These are phyloP conservation scores for Saitozyma sp. DNA, from an alignment of 768 basidiomycete species.

Conservation along the genomic window DNA sequence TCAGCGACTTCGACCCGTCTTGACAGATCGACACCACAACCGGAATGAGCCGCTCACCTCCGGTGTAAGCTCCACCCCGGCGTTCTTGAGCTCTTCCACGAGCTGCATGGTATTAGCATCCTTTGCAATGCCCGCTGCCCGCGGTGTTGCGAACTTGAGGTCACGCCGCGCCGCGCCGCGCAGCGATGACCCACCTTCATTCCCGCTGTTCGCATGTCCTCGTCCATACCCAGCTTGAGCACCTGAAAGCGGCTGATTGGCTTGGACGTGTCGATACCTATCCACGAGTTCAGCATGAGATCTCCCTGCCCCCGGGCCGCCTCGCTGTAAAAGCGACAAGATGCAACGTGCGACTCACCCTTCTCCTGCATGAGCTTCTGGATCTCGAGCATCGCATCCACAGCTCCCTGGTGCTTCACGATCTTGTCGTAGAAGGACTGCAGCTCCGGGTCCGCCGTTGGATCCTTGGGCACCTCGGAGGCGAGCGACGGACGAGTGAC, in stretches of 20 bases:
- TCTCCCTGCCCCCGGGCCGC: background rate
- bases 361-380: constrained; percentile 39
- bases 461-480: constrained; percentile 30
- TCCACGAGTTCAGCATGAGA: background rate
- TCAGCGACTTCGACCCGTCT: background rate
- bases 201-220: constrained; percentile 37
- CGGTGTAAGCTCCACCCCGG: constrained; percentile 42
- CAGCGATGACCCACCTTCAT: constrained; percentile 22
- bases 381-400: constrained; percentile 37
- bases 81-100: constrained; percentile 37
- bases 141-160: background rate
- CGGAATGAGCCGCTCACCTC: constrained; percentile 14
- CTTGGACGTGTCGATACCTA: constrained; percentile 34
- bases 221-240: constrained; percentile 41
- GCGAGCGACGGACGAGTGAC: constrained; percentile 18
- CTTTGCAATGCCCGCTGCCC: background rate
- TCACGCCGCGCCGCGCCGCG: background rate
- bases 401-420: constrained; percentile 32
- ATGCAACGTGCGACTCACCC: constrained; percentile 24
- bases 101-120: constrained; percentile 14
- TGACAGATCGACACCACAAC: background rate
- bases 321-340: background rate
- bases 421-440: constrained; percentile 36
- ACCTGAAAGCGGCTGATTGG: constrained; percentile 39
- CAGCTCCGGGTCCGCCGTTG: constrained; percentile 28